Percentiles rank a stretch among this genome's conserved stretches.
phyloP scores from a whole-genome alignment of 306 rosid genomes.

The Prunus padus region DNA sequence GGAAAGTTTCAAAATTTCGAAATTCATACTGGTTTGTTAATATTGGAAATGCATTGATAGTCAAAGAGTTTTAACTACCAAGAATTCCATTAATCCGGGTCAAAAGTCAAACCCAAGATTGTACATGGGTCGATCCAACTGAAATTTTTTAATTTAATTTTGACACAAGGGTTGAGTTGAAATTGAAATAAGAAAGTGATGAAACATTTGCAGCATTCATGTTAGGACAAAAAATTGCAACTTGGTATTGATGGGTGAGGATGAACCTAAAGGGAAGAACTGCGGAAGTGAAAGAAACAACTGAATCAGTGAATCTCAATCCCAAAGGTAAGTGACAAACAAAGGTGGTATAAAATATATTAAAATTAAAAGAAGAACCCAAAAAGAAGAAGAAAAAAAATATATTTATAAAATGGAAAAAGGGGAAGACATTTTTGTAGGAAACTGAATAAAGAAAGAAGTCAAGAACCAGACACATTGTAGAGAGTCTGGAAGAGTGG shows the following conservation, averaged over 20 bases:
- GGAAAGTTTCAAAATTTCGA: no score
- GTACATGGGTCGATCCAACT: no score
- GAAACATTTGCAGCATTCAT: not conserved
- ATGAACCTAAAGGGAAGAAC: not conserved
- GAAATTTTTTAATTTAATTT: no score
- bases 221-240: not conserved
- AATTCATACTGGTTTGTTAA: no score
- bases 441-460: not conserved
- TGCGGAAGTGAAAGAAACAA: not conserved
- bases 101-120: no score
- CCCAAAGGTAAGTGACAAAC: not conserved
- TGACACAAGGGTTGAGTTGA: no score
- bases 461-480: slow-evolving; percentile 8
- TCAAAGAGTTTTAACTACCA: no score
- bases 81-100: no score
- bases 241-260: not conserved
- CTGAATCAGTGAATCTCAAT: not conserved
- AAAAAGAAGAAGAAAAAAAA: not conserved
- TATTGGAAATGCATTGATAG: no score
- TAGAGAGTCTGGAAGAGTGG: slow-evolving; percentile 41
- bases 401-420: not conserved
- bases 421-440: not conserved
- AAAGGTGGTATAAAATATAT: not conserved
- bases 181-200: not conserved
- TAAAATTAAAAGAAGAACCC: not conserved